phyloP scores from a whole-genome alignment of 192 early-diverging fungal genomes.

The Mortierella alpina region DNA sequence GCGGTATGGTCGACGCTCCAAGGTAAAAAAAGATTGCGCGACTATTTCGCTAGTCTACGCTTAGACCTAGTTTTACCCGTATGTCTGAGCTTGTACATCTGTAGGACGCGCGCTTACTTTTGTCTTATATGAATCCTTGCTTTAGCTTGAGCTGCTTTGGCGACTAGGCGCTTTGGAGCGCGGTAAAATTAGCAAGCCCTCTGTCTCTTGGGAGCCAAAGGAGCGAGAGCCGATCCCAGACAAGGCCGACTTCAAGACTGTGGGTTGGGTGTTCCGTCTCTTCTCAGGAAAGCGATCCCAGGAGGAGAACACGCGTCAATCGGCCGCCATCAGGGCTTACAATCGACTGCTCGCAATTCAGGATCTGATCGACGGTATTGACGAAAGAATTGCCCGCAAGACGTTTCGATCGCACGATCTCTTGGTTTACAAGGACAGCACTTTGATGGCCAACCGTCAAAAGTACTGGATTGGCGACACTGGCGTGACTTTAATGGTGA shows the following conservation, averaged over 20 bases:
- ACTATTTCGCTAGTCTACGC: background rate
- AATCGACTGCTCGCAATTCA: slow-evolving; percentile 73
- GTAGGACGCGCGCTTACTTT: background rate
- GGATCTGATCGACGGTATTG: slow-evolving; percentile 66
- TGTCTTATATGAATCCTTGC: background rate
- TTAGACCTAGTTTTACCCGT: slow-evolving; percentile 2
- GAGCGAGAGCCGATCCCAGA: slow-evolving; percentile 54
- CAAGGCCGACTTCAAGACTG: slow-evolving; percentile 63
- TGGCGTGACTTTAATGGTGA: slow-evolving; percentile 54
- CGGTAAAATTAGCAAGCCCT: slow-evolving; percentile 56
- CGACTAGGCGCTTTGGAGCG: slow-evolving; percentile 65
- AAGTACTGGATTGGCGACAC: slow-evolving; percentile 64
- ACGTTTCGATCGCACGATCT: slow-evolving; percentile 59
- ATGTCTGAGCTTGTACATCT: background rate
- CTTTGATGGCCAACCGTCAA: slow-evolving; percentile 58
- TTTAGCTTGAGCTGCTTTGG: slow-evolving; percentile 68
- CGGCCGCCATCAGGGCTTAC: slow-evolving; percentile 66
- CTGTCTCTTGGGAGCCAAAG: slow-evolving; percentile 67
- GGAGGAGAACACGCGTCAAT: slow-evolving; percentile 68
- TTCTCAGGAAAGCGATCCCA: slow-evolving; percentile 70
- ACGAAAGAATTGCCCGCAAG: slow-evolving; percentile 64
- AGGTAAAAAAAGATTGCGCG: slow-evolving; percentile 53
- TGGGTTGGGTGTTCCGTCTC: slow-evolving; percentile 71
- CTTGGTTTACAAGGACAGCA: slow-evolving; percentile 62
- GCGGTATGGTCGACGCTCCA: slow-evolving; percentile 73